These are phyloP conservation scores for Sugiyamaella valdiviana DNA, from an alignment of 805 yeast species.

Conservation along the genomic window DNA sequence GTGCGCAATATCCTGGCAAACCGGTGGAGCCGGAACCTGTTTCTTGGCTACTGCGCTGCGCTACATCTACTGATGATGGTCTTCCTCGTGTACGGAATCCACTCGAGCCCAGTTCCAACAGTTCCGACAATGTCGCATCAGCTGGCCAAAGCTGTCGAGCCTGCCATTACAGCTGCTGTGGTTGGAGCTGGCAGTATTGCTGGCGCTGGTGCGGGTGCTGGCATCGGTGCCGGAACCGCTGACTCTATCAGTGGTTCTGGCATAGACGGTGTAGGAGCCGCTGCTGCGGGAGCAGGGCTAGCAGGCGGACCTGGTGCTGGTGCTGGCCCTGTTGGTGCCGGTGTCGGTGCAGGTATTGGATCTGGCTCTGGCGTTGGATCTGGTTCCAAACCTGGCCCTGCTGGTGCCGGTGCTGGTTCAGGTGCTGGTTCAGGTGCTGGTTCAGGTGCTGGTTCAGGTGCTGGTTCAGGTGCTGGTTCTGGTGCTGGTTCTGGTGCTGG, in stretches of 20 bases:
- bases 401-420: constrained; percentile 39
- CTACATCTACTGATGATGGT: constrained; percentile 69
- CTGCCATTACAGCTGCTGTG: neutral
- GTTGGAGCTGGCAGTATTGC: constrained; percentile 9
- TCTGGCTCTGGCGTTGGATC: neutral
- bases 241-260: no score
- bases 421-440: constrained; percentile 31
- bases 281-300: no score
- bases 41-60: constrained; percentile 65
- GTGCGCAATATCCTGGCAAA: constrained; percentile 74
- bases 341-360: neutral
- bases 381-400: neutral
- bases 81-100: constrained; percentile 29
- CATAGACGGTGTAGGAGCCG: no score
- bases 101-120: neutral
- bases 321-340: neutral
- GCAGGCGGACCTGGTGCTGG: no score
- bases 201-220: constrained; percentile 25
- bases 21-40: constrained; percentile 61
- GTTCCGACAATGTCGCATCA: neutral
- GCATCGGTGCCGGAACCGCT: neutral
- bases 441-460: constrained; percentile 34
- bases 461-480: constrained; percentile 45
- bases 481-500: constrained; percentile 38
- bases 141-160: neutral